phyloP scores from a whole-genome alignment of 805 yeast species.

The Blastobotrys peoriensis region DNA sequence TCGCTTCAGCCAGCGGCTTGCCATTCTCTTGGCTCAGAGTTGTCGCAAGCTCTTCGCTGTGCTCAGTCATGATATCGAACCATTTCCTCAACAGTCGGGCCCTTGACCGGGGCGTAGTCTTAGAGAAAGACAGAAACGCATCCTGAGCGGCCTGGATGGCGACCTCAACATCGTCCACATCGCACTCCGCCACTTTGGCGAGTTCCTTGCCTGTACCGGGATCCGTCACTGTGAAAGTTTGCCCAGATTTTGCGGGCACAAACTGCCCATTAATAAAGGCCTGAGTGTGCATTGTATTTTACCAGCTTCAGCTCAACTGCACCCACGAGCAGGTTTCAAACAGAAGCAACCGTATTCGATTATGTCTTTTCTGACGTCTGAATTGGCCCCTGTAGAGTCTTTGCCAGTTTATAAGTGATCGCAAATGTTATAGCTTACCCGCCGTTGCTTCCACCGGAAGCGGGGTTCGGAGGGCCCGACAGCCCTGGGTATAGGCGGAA shows the following conservation, averaged over 20 bases:
- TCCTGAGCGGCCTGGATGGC: constrained; percentile 53
- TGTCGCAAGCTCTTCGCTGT: constrained; percentile 58
- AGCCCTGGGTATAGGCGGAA: too few species aligned
- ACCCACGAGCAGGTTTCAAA: too few species aligned
- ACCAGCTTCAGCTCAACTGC: too few species aligned
- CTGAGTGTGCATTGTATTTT: constrained; percentile 10
- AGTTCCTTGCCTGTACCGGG: constrained; percentile 60
- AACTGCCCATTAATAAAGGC: constrained; percentile 61
- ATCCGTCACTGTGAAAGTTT: constrained; percentile 62
- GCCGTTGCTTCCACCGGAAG: too few species aligned
- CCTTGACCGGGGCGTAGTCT: constrained; percentile 52
- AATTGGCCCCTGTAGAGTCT: too few species aligned
- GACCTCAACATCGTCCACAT: constrained; percentile 40
- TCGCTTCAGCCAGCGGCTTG: constrained; percentile 60
- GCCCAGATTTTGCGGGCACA: constrained; percentile 39
- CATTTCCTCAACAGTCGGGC: constrained; percentile 47
- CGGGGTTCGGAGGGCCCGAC: too few species aligned
- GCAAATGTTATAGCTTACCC: too few species aligned
- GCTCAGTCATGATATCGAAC: constrained; percentile 47
- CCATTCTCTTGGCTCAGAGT: constrained; percentile 68
- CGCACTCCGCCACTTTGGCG: constrained; percentile 37
- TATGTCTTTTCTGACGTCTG: too few species aligned
- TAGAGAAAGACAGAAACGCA: constrained; percentile 49
- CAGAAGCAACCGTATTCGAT: too few species aligned
- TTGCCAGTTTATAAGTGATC: too few species aligned